Percentiles rank a stretch among this genome's conserved stretches.
Conservation (phyloP, 371 early-diverging fungal species). For the Gilbertella persicaria region DNA sequence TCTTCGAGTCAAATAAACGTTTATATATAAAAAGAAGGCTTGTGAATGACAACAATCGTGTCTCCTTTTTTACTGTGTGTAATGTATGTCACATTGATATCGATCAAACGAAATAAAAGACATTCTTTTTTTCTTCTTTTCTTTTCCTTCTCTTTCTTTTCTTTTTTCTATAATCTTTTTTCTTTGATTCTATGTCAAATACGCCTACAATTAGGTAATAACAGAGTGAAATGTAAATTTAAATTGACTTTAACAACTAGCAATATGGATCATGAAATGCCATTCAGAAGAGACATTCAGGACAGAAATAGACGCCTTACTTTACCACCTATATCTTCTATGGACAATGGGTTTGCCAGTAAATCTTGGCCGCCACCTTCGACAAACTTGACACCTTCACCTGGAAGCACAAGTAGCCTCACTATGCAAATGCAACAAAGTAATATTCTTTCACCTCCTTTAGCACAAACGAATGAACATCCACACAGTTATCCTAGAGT, state of each 20-base stretch:
- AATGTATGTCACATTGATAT: slow-evolving; percentile 13
- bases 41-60: slow-evolving; percentile 6
- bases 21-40: slow-evolving; percentile 1
- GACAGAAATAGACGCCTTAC: slow-evolving; percentile 4
- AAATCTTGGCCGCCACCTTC: slow-evolving; percentile 21
- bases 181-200: background rate
- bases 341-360: slow-evolving; percentile 9
- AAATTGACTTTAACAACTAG: background rate
- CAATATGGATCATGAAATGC: slow-evolving; percentile 5
- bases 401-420: background rate
- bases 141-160: background rate
- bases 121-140: background rate
- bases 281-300: background rate
- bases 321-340: slow-evolving; percentile 28
- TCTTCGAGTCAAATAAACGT: too few relatives aligned
- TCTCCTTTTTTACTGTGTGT: background rate
- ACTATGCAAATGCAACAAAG: background rate
- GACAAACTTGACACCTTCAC: slow-evolving; percentile 1
- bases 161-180: background rate
- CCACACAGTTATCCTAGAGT: too few relatives aligned
- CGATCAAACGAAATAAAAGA: slow-evolving; percentile 5
- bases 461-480: too few relatives aligned
- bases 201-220: background rate
- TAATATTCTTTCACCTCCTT: too few relatives aligned
- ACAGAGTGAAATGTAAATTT: background rate